Percentiles rank a stretch among this genome's conserved stretches.
These are phyloP conservation scores for Hemisphaericaspora xylanilytica DNA, from an alignment of 1,139 yeast genomes.

Conservation along the genomic window DNA sequence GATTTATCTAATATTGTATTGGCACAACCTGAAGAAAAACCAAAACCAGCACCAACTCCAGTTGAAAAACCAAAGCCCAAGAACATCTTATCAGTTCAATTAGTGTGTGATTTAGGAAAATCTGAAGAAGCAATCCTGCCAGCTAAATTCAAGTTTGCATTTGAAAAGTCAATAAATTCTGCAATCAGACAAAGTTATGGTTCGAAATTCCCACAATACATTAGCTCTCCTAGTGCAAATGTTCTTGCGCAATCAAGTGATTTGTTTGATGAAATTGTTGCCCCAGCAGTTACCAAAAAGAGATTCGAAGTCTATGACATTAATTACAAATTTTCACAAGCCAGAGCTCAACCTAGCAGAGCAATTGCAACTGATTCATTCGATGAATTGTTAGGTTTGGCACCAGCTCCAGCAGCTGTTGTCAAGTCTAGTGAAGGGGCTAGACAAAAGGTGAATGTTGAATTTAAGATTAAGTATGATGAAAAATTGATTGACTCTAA, in stretches of 20 bases:
- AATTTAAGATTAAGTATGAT: constrained; percentile 43
- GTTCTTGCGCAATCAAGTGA: constrained; percentile 41
- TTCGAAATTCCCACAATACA: constrained; percentile 42
- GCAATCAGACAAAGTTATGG: constrained; percentile 41
- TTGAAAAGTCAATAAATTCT: constrained; percentile 29
- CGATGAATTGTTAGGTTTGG: constrained; percentile 48
- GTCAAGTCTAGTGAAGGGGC: constrained; percentile 4
- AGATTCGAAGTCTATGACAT: constrained; percentile 51
- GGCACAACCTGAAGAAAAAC: constrained; percentile 25
- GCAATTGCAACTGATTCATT: constrained; percentile 22
- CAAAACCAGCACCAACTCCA: constrained; percentile 14
- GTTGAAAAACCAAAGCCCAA: constrained; percentile 26
- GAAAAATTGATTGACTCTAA: constrained; percentile 34
- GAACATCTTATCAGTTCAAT: constrained; percentile 26
- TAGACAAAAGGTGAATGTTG: constrained; percentile 34
- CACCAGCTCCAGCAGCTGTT: constrained; percentile 5
- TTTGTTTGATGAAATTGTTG: constrained; percentile 62
- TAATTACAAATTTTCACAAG: constrained; percentile 23
- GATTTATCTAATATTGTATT: constrained; percentile 73
- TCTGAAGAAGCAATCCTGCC: constrained; percentile 23
- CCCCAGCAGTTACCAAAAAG: constrained; percentile 54
- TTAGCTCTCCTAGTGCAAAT: constrained; percentile 42
- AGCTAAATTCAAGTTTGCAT: constrained; percentile 29
- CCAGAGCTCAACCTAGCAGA: constrained; percentile 13
- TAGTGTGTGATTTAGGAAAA: constrained; percentile 25